These are phyloP conservation scores for Boletus sp. DNA, from an alignment of 768 basidiomycete species.

Conservation along the genomic window DNA sequence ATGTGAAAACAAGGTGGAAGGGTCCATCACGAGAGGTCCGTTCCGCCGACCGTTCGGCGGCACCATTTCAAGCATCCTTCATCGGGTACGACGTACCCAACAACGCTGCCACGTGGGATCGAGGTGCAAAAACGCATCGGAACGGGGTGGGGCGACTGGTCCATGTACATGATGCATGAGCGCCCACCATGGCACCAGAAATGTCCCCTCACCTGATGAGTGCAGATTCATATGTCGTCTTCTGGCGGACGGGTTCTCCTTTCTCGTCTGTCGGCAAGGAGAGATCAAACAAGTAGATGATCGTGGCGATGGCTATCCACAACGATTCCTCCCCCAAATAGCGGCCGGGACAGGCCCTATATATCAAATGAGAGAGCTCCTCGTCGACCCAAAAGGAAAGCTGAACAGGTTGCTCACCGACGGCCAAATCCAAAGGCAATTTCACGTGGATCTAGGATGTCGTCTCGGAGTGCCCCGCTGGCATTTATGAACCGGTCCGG, in stretches of 20 bases:
- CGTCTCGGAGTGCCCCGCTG: not conserved
- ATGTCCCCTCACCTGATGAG: not conserved
- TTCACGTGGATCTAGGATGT: conserved; percentile 1
- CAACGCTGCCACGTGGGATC: not conserved
- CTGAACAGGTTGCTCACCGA: not conserved
- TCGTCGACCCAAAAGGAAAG: too few species aligned
- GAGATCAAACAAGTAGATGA: conserved; percentile 1
- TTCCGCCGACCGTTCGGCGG: too few species aligned
- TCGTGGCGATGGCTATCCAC: conserved; percentile 1
- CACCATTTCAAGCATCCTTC: not conserved
- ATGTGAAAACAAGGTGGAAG: too few species aligned
- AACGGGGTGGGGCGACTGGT: not conserved
- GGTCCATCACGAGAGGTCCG: too few species aligned
- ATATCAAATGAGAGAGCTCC: too few species aligned
- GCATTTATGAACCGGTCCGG: not conserved
- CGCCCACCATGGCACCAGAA: not conserved
- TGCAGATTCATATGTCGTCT: not conserved
- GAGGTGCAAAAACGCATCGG: not conserved
- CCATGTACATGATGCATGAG: too few species aligned
- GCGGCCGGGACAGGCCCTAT: conserved; percentile 4
- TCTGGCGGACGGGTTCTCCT: not conserved
- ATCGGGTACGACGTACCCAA: not conserved
- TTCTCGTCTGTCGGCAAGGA: not conserved
- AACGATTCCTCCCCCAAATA: conserved; percentile 2
- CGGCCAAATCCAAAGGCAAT: conserved; percentile 8